These are phyloP conservation scores for Pseudogymnoascus sp. DNA, from an alignment of 2,329 filamentous ascomycete genomes.

Conservation along the genomic window DNA sequence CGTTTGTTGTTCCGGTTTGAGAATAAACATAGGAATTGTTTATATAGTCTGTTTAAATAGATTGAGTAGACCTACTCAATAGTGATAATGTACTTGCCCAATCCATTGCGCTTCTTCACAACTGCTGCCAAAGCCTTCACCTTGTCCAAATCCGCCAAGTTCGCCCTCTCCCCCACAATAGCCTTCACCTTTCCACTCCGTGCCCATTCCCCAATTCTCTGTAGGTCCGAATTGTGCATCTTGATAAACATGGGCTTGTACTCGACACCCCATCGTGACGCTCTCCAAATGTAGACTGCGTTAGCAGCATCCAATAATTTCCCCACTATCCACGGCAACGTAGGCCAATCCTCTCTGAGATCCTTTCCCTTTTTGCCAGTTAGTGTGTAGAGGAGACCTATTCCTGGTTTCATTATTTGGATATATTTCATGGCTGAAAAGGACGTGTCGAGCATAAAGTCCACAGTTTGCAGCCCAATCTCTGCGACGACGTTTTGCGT, in stretches of 20 bases:
- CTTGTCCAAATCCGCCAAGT: neutral
- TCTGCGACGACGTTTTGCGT: conserved; percentile 25
- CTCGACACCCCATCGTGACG: neutral
- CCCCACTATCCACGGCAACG: neutral
- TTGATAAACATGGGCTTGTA: neutral
- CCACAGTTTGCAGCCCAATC: conserved; percentile 32
- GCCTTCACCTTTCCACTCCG: neutral
- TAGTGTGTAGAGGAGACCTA: neutral
- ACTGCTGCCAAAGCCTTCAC: neutral
- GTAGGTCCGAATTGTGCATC: neutral
- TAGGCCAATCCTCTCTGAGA: neutral
- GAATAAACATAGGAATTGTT: neutral
- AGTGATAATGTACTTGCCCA: neutral
- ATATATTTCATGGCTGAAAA: conserved; percentile 31
- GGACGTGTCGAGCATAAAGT: conserved; percentile 39
- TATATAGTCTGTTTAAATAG: neutral
- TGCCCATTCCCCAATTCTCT: neutral
- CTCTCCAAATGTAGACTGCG: neutral
- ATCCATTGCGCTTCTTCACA: neutral
- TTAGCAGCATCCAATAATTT: neutral
- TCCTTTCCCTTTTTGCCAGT: neutral
- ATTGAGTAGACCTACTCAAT: neutral
- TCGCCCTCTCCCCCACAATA: neutral
- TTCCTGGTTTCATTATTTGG: conserved; percentile 28
- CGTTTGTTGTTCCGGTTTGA: neutral